phyloP scores from a whole-genome alignment of 371 early-diverging fungal genomes.

The Rhizopus arrhizus region DNA sequence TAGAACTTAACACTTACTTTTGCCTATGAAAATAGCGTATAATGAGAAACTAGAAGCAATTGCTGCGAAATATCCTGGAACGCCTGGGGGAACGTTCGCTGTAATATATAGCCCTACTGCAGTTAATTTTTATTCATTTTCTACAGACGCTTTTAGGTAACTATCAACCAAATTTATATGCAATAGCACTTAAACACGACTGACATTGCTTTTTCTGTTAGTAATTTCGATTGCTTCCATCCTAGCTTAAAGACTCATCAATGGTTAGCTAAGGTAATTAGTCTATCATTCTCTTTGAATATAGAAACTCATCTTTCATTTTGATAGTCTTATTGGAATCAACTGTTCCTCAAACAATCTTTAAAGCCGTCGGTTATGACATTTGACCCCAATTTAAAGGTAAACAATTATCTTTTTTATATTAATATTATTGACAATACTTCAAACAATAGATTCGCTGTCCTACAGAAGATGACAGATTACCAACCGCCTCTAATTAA shows the following conservation, averaged over 20 bases:
- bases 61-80: conserved; percentile 19
- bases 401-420: not conserved
- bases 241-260: conserved; percentile 26
- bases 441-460: conserved; percentile 13
- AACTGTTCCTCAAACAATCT: conserved; percentile 15
- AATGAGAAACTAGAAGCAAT: conserved; percentile 13
- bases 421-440: not conserved
- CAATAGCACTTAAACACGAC: too few species aligned
- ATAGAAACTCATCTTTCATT: not conserved
- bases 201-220: not conserved
- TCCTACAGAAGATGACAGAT: conserved; percentile 16
- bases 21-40: conserved; percentile 1
- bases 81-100: conserved; percentile 19
- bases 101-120: conserved; percentile 31
- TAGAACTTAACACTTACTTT: not conserved
- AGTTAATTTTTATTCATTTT: conserved; percentile 22
- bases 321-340: conserved; percentile 26
- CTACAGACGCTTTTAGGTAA: conserved; percentile 28
- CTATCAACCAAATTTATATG: too few species aligned
- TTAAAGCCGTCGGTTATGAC: conserved; percentile 15
- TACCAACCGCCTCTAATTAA: conserved; percentile 8
- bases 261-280: conserved; percentile 24
- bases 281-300: not conserved
- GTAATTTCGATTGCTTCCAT: conserved; percentile 22
- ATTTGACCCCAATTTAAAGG: conserved; percentile 19